Conservation (phyloP, 2,329 filamentous ascomycete species). For the Xylaria sp. region DNA sequence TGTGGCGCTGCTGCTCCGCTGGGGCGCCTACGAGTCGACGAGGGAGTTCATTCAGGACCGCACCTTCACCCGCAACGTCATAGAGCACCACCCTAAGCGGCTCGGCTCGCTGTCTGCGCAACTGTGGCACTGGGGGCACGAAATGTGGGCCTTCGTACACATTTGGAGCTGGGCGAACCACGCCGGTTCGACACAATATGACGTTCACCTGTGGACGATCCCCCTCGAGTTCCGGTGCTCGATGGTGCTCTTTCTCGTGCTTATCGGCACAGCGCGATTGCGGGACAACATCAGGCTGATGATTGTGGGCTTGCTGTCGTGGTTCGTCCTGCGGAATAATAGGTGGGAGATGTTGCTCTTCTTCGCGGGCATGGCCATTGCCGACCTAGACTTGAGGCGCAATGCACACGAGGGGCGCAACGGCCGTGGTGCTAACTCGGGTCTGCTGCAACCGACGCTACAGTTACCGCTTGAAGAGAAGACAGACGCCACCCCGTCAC, state of each 20-base stretch:
- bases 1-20: conserved; percentile 50
- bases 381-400: conserved; percentile 59
- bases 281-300: conserved; percentile 50
- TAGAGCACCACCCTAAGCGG: conserved; percentile 53
- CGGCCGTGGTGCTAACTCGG: neutral
- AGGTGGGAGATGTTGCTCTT: conserved; percentile 64
- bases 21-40: conserved; percentile 56
- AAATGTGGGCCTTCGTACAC: conserved; percentile 57
- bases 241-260: conserved; percentile 60
- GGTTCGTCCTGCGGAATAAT: conserved; percentile 53
- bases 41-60: conserved; percentile 52
- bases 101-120: conserved; percentile 48
- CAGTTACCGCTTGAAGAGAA: conserved; percentile 35
- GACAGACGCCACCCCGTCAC: conserved; percentile 6
- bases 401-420: conserved; percentile 47
- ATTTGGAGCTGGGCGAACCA: conserved; percentile 57
- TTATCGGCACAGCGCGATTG: conserved; percentile 57
- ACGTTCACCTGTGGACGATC: conserved; percentile 68
- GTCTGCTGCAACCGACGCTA: conserved; percentile 19
- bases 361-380: conserved; percentile 58
- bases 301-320: conserved; percentile 48
- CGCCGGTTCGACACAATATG: conserved; percentile 57
- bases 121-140: conserved; percentile 52
- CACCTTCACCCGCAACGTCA: conserved; percentile 53
- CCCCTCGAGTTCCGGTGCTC: conserved; percentile 65